Conservation (phyloP, 257 asterid genomes). For the Solanum dulcamara region DNA sequence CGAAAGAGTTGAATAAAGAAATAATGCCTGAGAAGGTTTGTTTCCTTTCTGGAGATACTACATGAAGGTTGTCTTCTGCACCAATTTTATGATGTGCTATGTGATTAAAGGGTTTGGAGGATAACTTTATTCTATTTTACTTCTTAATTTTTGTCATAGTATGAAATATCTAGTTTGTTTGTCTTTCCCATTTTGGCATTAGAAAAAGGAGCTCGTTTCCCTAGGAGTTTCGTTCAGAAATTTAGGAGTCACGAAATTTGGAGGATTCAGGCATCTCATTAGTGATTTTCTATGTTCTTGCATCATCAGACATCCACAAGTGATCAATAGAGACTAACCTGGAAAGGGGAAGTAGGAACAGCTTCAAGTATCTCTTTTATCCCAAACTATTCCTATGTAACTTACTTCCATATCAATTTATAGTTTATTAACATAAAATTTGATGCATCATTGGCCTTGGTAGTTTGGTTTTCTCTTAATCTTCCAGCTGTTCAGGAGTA, state of each 20-base stretch:
- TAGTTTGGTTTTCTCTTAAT: not conserved
- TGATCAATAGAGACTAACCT: not conserved
- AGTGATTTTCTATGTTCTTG: not conserved
- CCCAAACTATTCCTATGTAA: not conserved
- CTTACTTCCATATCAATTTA: not conserved
- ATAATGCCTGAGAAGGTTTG: slow-evolving; percentile 78
- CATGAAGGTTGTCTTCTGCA: not conserved
- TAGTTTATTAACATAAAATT: not conserved
- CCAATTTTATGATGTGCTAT: not conserved
- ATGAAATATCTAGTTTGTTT: not conserved
- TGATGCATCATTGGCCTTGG: not conserved
- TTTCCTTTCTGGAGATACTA: not conserved
- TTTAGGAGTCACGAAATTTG: not conserved
- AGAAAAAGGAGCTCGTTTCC: not conserved
- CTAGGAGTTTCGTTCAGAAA: not conserved
- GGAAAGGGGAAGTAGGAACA: not conserved
- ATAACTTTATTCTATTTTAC: not conserved
- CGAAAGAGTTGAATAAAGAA: slow-evolving; percentile 85
- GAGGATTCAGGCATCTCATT: not conserved
- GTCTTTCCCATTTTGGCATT: not conserved
- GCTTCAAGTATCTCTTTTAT: not conserved
- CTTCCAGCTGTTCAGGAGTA: not conserved
- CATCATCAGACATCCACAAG: not conserved
- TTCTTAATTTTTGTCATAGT: not conserved
- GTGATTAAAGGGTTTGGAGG: not conserved